Evolutionary conservation across 805 yeast genomes (phyloP).

Genomic region (Myxozyma vanderwaltii): DNA sequence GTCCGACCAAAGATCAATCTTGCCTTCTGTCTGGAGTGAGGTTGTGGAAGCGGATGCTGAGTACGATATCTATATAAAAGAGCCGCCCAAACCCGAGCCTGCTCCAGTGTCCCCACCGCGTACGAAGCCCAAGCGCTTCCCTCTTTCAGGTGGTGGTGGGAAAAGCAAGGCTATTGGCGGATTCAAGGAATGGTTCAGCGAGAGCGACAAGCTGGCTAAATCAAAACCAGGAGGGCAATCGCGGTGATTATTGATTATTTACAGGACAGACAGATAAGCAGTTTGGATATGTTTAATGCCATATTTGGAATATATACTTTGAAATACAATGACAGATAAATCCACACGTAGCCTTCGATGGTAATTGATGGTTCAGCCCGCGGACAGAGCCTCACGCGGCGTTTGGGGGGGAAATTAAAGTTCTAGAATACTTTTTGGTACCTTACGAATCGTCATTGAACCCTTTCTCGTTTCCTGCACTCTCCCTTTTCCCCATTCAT

Average conservation of each 20-base stretch:
- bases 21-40: conserved; percentile 25
- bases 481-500: no score
- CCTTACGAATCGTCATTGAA: not conserved
- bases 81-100: not conserved
- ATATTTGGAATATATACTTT: no score
- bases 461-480: not conserved
- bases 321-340: no score
- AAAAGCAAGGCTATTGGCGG: not conserved
- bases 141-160: not conserved
- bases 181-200: conserved; percentile 16
- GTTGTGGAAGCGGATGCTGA: conserved; percentile 16
- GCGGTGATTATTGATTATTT: not conserved
- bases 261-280: not conserved
- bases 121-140: not conserved
- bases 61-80: conserved; percentile 18
- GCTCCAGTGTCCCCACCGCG: not conserved
- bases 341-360: no score
- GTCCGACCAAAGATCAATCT: conserved; percentile 9
- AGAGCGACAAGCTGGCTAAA: conserved; percentile 7
- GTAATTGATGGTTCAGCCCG: no score
- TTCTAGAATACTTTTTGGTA: not conserved
- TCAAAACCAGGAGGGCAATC: not conserved
- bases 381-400: no score
- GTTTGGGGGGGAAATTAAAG: conserved; percentile 4
- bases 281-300: no score